Conservation (phyloP, 768 basidiomycete species). For the Dacryopinax spathularia region DNA sequence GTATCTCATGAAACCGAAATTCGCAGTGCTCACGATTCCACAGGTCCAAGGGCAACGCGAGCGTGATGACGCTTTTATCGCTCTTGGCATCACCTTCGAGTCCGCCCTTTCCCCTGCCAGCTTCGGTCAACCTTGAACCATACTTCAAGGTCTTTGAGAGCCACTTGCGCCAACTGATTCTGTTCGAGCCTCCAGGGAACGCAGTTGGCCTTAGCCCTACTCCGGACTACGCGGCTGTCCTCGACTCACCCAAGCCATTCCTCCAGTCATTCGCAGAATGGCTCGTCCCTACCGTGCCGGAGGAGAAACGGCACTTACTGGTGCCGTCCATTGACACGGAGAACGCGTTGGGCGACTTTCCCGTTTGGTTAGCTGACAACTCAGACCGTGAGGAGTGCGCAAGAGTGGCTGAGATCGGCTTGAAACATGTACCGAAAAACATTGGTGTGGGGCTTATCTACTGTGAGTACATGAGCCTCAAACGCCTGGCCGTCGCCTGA, state of each 20-base stretch:
- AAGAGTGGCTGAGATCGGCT: background rate
- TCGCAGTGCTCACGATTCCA: background rate
- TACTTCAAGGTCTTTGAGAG: background rate
- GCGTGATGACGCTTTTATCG: background rate
- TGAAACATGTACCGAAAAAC: background rate
- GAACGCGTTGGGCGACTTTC: background rate
- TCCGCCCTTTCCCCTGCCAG: background rate
- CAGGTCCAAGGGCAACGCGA: background rate
- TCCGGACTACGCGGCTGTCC: background rate
- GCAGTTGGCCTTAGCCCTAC: background rate
- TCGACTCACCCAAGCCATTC: background rate
- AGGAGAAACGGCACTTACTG: background rate
- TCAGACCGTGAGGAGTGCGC: background rate
- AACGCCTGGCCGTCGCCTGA: too few species aligned
- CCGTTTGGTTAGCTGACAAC: background rate
- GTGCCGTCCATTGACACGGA: background rate
- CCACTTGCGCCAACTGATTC: background rate
- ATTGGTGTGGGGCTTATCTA: background rate
- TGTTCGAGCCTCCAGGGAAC: background rate
- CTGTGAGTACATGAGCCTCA: background rate
- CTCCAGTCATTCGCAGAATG: background rate
- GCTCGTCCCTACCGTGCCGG: background rate
- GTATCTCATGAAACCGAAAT: background rate
- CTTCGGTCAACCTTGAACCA: background rate
- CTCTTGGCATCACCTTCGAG: background rate